Evolutionary conservation across 108 stramenopile species (phyloP).

Genomic region (Fragilaria radians): DNA sequence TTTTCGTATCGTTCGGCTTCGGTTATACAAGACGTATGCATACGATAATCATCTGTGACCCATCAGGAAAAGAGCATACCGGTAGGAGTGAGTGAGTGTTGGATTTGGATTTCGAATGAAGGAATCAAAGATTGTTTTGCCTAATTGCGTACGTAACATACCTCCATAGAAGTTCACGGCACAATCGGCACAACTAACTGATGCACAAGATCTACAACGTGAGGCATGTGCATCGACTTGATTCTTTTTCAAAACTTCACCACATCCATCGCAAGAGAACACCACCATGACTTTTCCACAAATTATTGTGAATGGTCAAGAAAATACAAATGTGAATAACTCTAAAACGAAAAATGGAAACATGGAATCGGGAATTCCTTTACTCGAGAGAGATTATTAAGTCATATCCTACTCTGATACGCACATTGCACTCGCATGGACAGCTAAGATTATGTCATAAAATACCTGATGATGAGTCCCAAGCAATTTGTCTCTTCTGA

Average conservation of each 20-base stretch:
- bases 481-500: too few relatives aligned
- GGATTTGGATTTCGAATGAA: conserved; percentile 15
- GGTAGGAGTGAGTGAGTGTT: conserved; percentile 5
- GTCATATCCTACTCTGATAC: too few relatives aligned
- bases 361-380: too few relatives aligned
- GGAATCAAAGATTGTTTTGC: conserved; percentile 4
- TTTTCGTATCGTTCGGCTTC: conserved; percentile 87
- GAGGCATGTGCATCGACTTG: conserved; percentile 81
- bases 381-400: too few relatives aligned
- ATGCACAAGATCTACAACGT: conserved; percentile 64
- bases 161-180: conserved; percentile 76
- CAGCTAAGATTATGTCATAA: too few relatives aligned
- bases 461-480: too few relatives aligned
- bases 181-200: conserved; percentile 83
- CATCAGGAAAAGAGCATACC: conserved; percentile 4
- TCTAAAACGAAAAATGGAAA: too few relatives aligned
- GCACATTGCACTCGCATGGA: too few relatives aligned
- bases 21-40: conserved; percentile 78
- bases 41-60: conserved; percentile 69
- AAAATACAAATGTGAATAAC: too few relatives aligned
- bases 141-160: conserved; percentile 23
- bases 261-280: conserved; percentile 86
- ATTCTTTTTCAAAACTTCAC: conserved; percentile 77
- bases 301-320: too few relatives aligned
- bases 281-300: too few relatives aligned